Evolutionary conservation across 2,329 filamentous ascomycete genomes (phyloP).

Genomic region (Claviceps purpurea): DNA sequence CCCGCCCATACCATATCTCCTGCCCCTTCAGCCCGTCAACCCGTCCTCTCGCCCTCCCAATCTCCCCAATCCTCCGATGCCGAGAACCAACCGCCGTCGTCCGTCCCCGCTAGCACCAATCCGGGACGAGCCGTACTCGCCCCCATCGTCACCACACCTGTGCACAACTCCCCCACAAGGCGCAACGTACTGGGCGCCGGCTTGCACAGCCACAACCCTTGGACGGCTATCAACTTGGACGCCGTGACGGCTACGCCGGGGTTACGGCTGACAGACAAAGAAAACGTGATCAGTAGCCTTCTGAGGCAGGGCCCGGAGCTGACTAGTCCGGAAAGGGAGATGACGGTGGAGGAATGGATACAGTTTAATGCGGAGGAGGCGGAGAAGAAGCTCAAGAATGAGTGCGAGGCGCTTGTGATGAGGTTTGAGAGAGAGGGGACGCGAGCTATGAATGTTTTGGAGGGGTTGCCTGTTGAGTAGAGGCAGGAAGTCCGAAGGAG

Average conservation of each 20-base stretch:
- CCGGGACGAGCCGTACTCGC: slow-evolving; percentile 34
- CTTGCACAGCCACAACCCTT: slow-evolving; percentile 46
- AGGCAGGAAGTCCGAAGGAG: background rate
- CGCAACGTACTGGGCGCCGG: slow-evolving; percentile 39
- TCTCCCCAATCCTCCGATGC: slow-evolving; percentile 68
- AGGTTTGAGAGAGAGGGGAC: slow-evolving; percentile 74
- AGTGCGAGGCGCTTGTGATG: slow-evolving; percentile 73
- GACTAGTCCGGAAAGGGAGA: slow-evolving; percentile 64
- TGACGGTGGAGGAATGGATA: slow-evolving; percentile 94
- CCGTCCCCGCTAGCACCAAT: slow-evolving; percentile 35
- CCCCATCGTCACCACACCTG: slow-evolving; percentile 32
- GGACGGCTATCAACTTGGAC: slow-evolving; percentile 68
- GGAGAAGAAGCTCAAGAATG: slow-evolving; percentile 62
- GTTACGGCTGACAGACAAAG: slow-evolving; percentile 32
- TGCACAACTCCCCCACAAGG: slow-evolving; percentile 47
- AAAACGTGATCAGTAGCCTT: slow-evolving; percentile 37
- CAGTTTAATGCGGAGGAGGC: slow-evolving; percentile 65
- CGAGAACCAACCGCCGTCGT: slow-evolving; percentile 65
- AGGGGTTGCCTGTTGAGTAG: slow-evolving; percentile 52
- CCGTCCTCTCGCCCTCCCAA: slow-evolving; percentile 46
- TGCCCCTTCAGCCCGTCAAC: slow-evolving; percentile 36
- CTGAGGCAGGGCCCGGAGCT: slow-evolving; percentile 47
- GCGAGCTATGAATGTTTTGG: slow-evolving; percentile 63
- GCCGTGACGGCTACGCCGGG: slow-evolving; percentile 42
- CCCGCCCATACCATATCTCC: slow-evolving; percentile 29